Base-by-base conservation (phyloP, 2,329 filamentous ascomycete species). In the Thelonectria discophora region DNA sequence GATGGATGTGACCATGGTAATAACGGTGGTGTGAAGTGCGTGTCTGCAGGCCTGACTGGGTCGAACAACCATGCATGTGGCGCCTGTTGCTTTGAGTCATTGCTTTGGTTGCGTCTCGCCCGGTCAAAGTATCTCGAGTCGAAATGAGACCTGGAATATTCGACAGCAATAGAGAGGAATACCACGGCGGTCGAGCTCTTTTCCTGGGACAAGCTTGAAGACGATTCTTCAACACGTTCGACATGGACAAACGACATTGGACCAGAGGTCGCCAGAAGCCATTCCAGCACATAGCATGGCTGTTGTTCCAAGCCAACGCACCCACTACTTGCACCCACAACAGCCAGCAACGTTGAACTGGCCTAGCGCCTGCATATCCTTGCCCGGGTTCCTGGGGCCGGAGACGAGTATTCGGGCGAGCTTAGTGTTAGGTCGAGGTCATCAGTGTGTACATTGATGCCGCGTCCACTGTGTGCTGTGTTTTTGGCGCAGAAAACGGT, bases 371-470 rank as follows among this genome's bases (percentile, higher is more conserved):
- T 40, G 40, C 9, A 37, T 34, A 48, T 43, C 53, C 53, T 45
- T 47, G 53, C 42, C 43, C 37, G 20, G 20, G 15, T 27, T 24
- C 42, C 24, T 47, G 58, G 53, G 53, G 58, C 58, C 48, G 27
- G 39, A 39, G 37, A 27, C 3, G 43, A 47, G n/a, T 13, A 30
- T 45, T 12, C 21, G 43, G 37, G 55, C 34, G 46, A 40, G 24
- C n/a, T 34, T 42, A 32, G 27, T 47, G 47, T 24, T 52, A 43
- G 11, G 34, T 43, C 34, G 24, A 18, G 21, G 46, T 56, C 34
- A 32, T 48, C 42, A 30, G 10, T n/a, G n/a, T n/a, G 42, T 56
- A 32, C 58, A 49, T 52, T 17, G 40, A 60, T 20, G 40, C 58
- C 47, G 39, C 46, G 40, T 21, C 15, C 32, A 50, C 34, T 30